phyloP scores from a whole-genome alignment of 495 filamentous ascomycete species.

The Aspergillus baeticus region DNA sequence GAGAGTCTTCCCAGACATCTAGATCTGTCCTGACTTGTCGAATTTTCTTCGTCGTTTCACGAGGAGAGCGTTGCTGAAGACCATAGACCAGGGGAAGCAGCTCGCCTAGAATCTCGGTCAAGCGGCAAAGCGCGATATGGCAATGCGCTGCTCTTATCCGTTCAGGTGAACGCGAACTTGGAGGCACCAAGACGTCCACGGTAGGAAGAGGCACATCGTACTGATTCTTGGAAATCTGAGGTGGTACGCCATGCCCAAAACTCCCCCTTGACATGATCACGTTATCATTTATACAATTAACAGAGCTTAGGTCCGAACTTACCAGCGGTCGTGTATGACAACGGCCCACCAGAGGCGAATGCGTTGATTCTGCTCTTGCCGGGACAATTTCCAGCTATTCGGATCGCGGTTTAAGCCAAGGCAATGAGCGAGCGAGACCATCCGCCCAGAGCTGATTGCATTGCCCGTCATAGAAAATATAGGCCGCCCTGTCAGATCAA shows the following conservation, averaged over 20 bases:
- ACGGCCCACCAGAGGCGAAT: conserved; percentile 54
- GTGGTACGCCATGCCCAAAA: conserved; percentile 51
- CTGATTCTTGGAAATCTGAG: conserved; percentile 47
- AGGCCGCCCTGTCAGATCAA: conserved; percentile 50
- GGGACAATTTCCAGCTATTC: conserved; percentile 48
- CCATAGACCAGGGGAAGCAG: conserved; percentile 51
- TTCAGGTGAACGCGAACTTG: conserved; percentile 34
- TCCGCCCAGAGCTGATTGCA: conserved; percentile 48
- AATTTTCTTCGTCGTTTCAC: conserved; percentile 42
- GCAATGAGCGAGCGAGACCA: conserved; percentile 50
- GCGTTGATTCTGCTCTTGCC: conserved; percentile 45
- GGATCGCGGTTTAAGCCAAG: conserved; percentile 53
- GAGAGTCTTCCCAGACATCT: conserved; percentile 47
- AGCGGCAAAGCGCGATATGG: conserved; percentile 50
- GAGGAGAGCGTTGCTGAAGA: conserved; percentile 37
- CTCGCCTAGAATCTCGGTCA: conserved; percentile 54
- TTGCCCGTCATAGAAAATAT: conserved; percentile 55
- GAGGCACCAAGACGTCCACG: conserved; percentile 37
- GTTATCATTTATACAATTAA: background rate
- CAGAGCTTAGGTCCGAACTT: conserved; percentile 3
- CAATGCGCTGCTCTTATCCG: conserved; percentile 46
- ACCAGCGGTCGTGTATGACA: conserved; percentile 55
- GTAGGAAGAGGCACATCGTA: conserved; percentile 56
- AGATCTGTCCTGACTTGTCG: conserved; percentile 45
- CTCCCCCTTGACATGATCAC: conserved; percentile 39